These are phyloP conservation scores for Pulchroboletus neoregius DNA, from an alignment of 1,284 basidiomycete species.

Conservation along the genomic window DNA sequence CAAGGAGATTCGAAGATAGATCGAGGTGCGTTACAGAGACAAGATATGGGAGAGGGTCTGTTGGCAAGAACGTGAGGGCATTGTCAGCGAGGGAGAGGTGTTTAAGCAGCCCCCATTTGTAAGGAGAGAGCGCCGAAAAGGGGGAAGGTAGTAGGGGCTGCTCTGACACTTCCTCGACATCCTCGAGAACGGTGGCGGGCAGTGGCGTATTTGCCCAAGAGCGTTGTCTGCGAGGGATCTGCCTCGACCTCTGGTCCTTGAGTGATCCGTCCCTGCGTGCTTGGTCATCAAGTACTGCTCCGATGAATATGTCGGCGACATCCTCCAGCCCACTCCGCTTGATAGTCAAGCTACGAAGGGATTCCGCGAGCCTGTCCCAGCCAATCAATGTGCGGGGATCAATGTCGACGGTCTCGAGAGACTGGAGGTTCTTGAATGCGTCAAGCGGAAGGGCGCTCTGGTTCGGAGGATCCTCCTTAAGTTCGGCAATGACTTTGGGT, in stretches of 20 bases:
- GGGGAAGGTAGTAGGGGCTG: conserved; percentile 32
- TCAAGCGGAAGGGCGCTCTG: conserved; percentile 78
- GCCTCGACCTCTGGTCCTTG: conserved; percentile 44
- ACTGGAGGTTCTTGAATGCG: conserved; percentile 78
- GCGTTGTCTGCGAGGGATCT: conserved; percentile 43
- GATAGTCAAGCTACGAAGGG: conserved; percentile 70
- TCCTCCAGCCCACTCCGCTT: conserved; percentile 80
- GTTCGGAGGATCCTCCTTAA: conserved; percentile 68
- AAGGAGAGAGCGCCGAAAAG: conserved; percentile 47
- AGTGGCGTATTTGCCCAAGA: conserved; percentile 53
- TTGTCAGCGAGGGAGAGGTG: conserved; percentile 81
- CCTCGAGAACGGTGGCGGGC: conserved; percentile 59
- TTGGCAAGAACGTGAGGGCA: conserved; percentile 77
- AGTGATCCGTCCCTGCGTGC: conserved; percentile 54
- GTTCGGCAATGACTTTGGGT: conserved; percentile 63
- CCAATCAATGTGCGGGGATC: conserved; percentile 82
- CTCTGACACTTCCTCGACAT: conserved; percentile 45
- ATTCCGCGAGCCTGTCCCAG: conserved; percentile 76
- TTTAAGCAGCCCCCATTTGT: conserved; percentile 77
- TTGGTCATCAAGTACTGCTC: conserved; percentile 72
- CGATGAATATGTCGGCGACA: conserved; percentile 75
- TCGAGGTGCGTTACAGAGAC: conserved; percentile 83
- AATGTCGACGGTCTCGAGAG: conserved; percentile 71
- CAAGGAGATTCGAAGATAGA: conserved; percentile 85
- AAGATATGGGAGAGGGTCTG: conserved; percentile 67